Evolutionary conservation across 140 eudicot species (phyloP), one percentile per base, ranked within the genome.

Genomic region (Stevia rebaudiana): DNA sequence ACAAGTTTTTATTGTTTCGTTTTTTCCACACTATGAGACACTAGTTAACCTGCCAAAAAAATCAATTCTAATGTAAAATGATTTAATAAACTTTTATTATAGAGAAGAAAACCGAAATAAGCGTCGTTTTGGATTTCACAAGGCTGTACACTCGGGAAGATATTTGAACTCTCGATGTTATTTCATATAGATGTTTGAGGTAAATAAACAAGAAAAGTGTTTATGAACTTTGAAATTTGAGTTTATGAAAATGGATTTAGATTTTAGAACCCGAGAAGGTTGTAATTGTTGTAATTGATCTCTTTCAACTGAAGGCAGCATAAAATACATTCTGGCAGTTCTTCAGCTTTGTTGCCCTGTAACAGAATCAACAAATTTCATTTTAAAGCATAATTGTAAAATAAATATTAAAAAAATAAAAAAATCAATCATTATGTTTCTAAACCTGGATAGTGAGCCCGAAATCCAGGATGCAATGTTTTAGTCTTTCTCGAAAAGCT

Each of bases 381-480:
- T 44, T 44, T 64, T 11, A 71, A 50, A 41, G 41, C 46, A 48
- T 58, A 17, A 48, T 4, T 19, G 25, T 30, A 18, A 17, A 7
- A 15, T 16, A 30, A 0, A 2, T 48, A 2, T 47, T 19, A 40
- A 7, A 50, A 8, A 51, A 3, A n/a, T n/a, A n/a, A 6, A 16
- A 37, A 24, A 33, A 21, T n/a, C 56, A 40, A 51, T 57, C 44
- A 21, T 16, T 43, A 19, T 59, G 69, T 37, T 61, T 18, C 51
- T 33, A 39, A 50, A 91, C 98, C 98, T 92, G 98, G 56, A 92
- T 85, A 8, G 98, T 88, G 57, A 88, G 87, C 24, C 98, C 98
- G 60, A 88, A 85, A 76, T 92, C 98, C 39, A 92, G 68, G 55
- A 83, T 76, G 56, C 95, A 92, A 51, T 63, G 75, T 74, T 92